Conservation (phyloP, 768 basidiomycete genomes). For the Paxillus rubicundulus region DNA sequence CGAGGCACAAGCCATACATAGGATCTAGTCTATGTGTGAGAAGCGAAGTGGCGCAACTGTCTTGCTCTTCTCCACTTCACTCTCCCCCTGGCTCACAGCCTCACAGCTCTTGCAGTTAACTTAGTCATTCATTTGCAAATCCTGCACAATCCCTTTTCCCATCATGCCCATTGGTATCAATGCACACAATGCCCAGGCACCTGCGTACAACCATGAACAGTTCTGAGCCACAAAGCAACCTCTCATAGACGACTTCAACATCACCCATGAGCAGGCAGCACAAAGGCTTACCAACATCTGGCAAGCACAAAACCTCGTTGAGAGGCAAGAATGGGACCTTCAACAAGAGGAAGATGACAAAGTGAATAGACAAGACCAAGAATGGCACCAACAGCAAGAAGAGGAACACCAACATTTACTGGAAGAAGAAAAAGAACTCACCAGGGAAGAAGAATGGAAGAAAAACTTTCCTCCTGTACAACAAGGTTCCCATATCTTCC, state of each 20-base stretch:
- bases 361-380: background rate
- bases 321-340: background rate
- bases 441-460: too few species aligned
- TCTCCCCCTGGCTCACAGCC: too few species aligned
- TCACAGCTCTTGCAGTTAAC: too few species aligned
- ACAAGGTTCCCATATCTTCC: background rate
- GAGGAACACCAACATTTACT: background rate
- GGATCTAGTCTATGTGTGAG: background rate
- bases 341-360: background rate
- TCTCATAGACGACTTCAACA: background rate
- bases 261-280: background rate
- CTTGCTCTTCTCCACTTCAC: background rate
- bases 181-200: background rate
- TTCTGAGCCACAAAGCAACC: background rate
- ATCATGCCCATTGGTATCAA: background rate
- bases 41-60: background rate
- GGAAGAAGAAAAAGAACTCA: too few species aligned
- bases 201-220: background rate
- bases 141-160: background rate
- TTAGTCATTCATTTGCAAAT: background rate
- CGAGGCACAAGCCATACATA: too few species aligned
- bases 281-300: background rate
- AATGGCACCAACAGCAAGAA: background rate
- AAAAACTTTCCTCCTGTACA: background rate
- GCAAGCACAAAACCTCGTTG: background rate